These are phyloP conservation scores for Exsudoporus floridanus DNA, from an alignment of 1,284 basidiomycete genomes.

Conservation along the genomic window DNA sequence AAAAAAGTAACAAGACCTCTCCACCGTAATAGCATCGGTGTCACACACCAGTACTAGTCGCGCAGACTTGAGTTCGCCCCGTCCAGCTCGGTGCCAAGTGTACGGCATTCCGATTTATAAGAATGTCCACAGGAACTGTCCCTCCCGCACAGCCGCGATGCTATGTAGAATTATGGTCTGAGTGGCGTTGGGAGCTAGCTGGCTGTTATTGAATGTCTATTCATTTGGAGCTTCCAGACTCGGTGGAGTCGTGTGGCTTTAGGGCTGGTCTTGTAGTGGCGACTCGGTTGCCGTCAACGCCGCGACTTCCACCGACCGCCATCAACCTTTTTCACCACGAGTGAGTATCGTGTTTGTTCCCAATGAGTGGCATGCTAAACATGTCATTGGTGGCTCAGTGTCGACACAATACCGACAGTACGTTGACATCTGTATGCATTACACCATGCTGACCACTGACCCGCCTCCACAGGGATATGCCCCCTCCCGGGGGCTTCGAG, in stretches of 20 bases:
- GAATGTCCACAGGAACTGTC: conserved; percentile 26
- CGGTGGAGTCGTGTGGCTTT: conserved; percentile 19
- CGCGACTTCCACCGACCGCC: conserved; percentile 1
- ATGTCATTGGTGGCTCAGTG: conserved; percentile 43
- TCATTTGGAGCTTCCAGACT: conserved; percentile 1
- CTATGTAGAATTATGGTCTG: not conserved
- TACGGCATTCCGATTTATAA: conserved; percentile 24
- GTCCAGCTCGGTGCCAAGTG: not conserved
- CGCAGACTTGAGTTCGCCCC: not conserved
- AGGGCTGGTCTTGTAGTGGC: conserved; percentile 24
- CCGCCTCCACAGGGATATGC: conserved; percentile 78
- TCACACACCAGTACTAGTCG: conserved; percentile 1
- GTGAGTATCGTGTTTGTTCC: conserved; percentile 20
- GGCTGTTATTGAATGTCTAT: not conserved
- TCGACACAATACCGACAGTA: conserved; percentile 67
- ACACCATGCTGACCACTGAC: conserved; percentile 14
- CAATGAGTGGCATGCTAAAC: not conserved
- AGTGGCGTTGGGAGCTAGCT: conserved; percentile 16
- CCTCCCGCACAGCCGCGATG: conserved; percentile 6
- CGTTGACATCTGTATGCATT: conserved; percentile 26
- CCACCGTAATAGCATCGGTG: no score
- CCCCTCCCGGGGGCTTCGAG: conserved; percentile 91
- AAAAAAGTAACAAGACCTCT: no score
- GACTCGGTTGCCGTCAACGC: conserved; percentile 1
- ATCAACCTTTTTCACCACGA: conserved; percentile 6